Evolutionary conservation across 495 filamentous ascomycete species (phyloP), one percentile per base, ranked within the genome.

Genomic region (Daldinia loculata): DNA sequence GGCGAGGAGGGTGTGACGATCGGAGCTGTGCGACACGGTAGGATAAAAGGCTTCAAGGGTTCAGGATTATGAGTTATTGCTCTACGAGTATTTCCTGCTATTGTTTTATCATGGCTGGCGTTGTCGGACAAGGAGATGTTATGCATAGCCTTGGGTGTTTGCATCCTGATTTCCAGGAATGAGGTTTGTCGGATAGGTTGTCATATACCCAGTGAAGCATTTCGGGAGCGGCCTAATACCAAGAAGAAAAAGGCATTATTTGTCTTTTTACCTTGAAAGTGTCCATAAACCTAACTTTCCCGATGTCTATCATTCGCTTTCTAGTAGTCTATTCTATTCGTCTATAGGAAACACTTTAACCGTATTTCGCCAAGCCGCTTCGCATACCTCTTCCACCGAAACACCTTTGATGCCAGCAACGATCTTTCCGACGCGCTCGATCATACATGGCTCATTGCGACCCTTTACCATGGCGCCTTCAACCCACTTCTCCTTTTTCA

Each of bases 401-500:
- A 97, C 80, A 0, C 89, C 94, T 79, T 97, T 97, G 39, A 97
- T 88, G 29, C 81, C 87, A 17, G 95, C 95, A 67, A 99, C 89
- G 58, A 93, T 92, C 76, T 89, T 87, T 12, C 92, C 95, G n/a
- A 99, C 92, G 41, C 89, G 89, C 58, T 88, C 84, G 64, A 98
- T 97, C 45, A 88, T 88, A 73, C 89, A 91, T 26, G 93, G 91
- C 80, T 99, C 95, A 78, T 98, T 99, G 22, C 95, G 85, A 1
- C 95, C 92, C 80, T 97, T 98, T 19, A 98, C 87, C 89, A 97
- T 92, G 4, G 79, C 78, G 0, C 93, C 94, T 75, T 92, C 87
- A 45, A 86, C 86, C 91, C 83, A 99, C 79, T 90, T 97, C 79
- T 99, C 95, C 79, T 98, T 98, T 84, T 97, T 98, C 39, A 97